Percentiles rank a stretch among this genome's conserved stretches.
These are phyloP conservation scores for Penicillium sp. DNA, from an alignment of 2,329 filamentous ascomycete species.

Conservation along the genomic window DNA sequence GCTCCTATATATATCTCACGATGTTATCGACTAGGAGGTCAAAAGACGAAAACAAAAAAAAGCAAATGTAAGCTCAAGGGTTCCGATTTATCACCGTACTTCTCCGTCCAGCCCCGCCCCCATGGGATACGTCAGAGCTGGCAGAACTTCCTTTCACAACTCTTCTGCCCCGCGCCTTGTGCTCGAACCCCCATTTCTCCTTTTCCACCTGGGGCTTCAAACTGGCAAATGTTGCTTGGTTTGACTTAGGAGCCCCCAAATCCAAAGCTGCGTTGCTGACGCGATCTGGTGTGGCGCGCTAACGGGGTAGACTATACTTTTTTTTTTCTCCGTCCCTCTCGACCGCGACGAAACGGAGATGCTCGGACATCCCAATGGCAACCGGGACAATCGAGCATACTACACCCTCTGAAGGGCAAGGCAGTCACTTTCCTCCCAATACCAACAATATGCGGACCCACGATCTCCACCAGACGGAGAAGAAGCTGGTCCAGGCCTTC, in stretches of 20 bases:
- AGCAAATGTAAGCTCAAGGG: constrained; percentile 11
- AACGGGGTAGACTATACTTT: constrained; percentile 20
- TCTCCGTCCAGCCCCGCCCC: constrained; percentile 21
- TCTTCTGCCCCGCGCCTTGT: constrained; percentile 15
- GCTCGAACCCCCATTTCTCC: constrained; percentile 4
- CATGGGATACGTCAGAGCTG: constrained; percentile 26
- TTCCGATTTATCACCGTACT: constrained; percentile 27
- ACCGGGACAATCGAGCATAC: constrained; percentile 40
- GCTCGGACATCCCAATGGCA: constrained; percentile 40
- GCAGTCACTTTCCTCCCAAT: constrained; percentile 18
- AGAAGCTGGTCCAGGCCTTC: constrained; percentile 29
- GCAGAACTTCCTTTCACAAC: constrained; percentile 17
- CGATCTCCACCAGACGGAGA: constrained; percentile 31
- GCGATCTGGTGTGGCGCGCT: constrained; percentile 24
- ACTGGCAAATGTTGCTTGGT: constrained; percentile 4
- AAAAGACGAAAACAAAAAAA: neutral
- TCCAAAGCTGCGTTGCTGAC: constrained; percentile 14
- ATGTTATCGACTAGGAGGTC: neutral
- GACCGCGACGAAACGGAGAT: constrained; percentile 29
- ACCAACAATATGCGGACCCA: constrained; percentile 16
- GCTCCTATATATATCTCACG: neutral
- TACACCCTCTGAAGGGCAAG: constrained; percentile 29
- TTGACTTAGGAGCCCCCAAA: constrained; percentile 5
- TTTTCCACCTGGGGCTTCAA: neutral
- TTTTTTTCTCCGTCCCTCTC: constrained; percentile 11